These are phyloP conservation scores for Starmerella sp. DNA, from an alignment of 805 yeast genomes.

Conservation along the genomic window DNA sequence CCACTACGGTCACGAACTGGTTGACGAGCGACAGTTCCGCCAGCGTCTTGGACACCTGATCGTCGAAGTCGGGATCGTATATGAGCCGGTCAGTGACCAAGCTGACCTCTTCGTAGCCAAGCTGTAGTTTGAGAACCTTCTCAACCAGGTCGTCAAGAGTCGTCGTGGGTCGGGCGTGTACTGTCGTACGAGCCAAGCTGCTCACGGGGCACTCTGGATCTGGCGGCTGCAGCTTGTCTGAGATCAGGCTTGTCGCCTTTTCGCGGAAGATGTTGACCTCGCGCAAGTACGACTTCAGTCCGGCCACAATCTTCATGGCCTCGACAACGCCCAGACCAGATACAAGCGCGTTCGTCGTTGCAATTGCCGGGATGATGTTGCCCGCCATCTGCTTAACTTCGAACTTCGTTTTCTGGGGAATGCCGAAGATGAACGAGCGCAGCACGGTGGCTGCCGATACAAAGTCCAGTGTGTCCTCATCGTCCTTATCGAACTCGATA, in stretches of 20 bases:
- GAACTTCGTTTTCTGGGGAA: slow-evolving; percentile 65
- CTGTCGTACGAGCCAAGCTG: slow-evolving; percentile 26
- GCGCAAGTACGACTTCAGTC: slow-evolving; percentile 23
- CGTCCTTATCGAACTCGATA: slow-evolving; percentile 77
- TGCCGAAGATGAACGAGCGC: slow-evolving; percentile 78
- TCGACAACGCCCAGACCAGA: slow-evolving; percentile 78
- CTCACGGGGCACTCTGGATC: slow-evolving; percentile 57
- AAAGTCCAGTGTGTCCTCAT: slow-evolving; percentile 77
- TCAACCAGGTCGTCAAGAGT: slow-evolving; percentile 46
- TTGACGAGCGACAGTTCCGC: slow-evolving; percentile 50
- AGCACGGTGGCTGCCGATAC: slow-evolving; percentile 86
- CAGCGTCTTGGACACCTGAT: slow-evolving; percentile 45
- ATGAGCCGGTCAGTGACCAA: slow-evolving; percentile 53
- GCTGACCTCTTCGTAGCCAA: slow-evolving; percentile 45
- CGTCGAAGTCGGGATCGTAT: slow-evolving; percentile 83
- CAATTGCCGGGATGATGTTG: slow-evolving; percentile 95
- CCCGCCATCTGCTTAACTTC: slow-evolving; percentile 92
- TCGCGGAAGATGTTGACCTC: slow-evolving; percentile 43
- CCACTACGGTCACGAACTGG: slow-evolving; percentile 58
- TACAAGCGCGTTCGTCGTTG: slow-evolving; percentile 92
- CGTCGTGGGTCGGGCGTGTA: slow-evolving; percentile 21
- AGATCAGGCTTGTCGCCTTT: slow-evolving; percentile 54
- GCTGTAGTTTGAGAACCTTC: slow-evolving; percentile 35
- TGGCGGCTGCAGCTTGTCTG: slow-evolving; percentile 52
- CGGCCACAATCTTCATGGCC: slow-evolving; percentile 45